A percentile compares a stretch with the other conserved stretches of the same genome.
Evolutionary conservation across 352 stramenopile species (phyloP).

Genomic region (Blastocystis sp.): DNA sequence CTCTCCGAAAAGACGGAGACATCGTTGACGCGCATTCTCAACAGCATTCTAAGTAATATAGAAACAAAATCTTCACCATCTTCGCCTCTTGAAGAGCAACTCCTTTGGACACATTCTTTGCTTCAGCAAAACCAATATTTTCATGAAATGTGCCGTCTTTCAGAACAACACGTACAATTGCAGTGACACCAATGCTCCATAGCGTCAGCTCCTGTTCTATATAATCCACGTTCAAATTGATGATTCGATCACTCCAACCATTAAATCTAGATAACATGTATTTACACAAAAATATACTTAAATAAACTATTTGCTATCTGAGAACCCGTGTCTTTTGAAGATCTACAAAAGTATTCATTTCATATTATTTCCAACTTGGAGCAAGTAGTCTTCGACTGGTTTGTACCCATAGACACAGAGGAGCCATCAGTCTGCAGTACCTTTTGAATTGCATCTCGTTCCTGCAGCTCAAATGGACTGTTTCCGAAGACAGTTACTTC

Average conservation of each 20-base stretch:
- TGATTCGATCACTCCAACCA: slow-evolving; percentile 53
- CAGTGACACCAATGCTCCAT: slow-evolving; percentile 32
- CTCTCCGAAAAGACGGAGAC: background rate
- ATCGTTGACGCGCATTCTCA: slow-evolving; percentile 6
- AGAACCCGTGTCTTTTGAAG: background rate
- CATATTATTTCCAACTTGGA: background rate
- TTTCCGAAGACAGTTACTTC: background rate
- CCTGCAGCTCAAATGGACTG: background rate
- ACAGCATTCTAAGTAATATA: background rate
- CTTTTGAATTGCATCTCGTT: background rate
- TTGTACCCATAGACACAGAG: background rate
- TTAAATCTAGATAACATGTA: slow-evolving; percentile 11
- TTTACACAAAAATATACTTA: background rate
- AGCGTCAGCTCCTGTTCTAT: slow-evolving; percentile 16
- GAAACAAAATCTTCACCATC: background rate
- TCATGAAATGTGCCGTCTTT: slow-evolving; percentile 53
- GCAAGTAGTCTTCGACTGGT: background rate
- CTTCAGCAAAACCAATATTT: slow-evolving; percentile 40
- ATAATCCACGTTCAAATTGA: slow-evolving; percentile 46
- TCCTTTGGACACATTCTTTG: background rate
- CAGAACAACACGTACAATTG: slow-evolving; percentile 29
- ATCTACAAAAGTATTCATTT: background rate
- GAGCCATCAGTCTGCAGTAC: background rate
- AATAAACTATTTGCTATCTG: slow-evolving; percentile 29
- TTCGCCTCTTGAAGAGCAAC: slow-evolving; percentile 22